These are phyloP conservation scores for Mycena capillaripes DNA, from an alignment of 768 basidiomycete genomes.

Conservation along the genomic window DNA sequence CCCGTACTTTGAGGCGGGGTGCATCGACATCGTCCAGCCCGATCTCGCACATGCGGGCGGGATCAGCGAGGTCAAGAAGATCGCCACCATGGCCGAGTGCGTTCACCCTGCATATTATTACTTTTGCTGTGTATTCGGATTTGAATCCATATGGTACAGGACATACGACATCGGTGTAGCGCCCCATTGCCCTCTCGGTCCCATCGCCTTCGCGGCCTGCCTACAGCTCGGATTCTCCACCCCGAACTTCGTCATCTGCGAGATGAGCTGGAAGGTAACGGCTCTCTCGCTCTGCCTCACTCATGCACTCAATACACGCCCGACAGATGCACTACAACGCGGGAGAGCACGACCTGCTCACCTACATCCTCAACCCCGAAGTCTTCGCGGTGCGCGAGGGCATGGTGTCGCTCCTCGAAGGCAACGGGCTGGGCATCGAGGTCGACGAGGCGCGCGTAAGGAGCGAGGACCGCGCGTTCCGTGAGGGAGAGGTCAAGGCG, in stretches of 20 bases:
- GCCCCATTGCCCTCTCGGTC: slow-evolving; percentile 81
- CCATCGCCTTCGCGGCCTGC: slow-evolving; percentile 79
- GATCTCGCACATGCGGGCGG: slow-evolving; percentile 59
- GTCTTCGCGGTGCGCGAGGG: slow-evolving; percentile 70
- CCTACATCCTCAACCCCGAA: slow-evolving; percentile 65
- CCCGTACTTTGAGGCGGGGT: slow-evolving; percentile 73
- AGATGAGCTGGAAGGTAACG: slow-evolving; percentile 72
- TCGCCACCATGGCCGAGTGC: slow-evolving; percentile 61
- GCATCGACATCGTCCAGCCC: slow-evolving; percentile 79
- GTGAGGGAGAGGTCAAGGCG: slow-evolving; percentile 40
- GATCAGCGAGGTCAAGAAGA: slow-evolving; percentile 42
- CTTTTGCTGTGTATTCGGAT: too few species aligned
- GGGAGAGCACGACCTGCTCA: slow-evolving; percentile 68
- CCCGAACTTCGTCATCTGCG: slow-evolving; percentile 57
- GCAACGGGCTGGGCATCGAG: slow-evolving; percentile 72
- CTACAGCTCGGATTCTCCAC: slow-evolving; percentile 72
- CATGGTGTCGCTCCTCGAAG: slow-evolving; percentile 62
- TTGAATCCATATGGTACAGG: slow-evolving; percentile 43
- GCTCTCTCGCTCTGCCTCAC: neutral
- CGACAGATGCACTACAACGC: slow-evolving; percentile 75
- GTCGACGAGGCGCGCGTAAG: slow-evolving; percentile 71
- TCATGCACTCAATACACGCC: neutral
- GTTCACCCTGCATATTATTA: neutral
- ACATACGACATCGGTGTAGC: slow-evolving; percentile 81
- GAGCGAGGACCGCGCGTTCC: slow-evolving; percentile 34